Evolutionary conservation across 805 yeast genomes (phyloP).

Genomic region (Alloascoidea africana): DNA sequence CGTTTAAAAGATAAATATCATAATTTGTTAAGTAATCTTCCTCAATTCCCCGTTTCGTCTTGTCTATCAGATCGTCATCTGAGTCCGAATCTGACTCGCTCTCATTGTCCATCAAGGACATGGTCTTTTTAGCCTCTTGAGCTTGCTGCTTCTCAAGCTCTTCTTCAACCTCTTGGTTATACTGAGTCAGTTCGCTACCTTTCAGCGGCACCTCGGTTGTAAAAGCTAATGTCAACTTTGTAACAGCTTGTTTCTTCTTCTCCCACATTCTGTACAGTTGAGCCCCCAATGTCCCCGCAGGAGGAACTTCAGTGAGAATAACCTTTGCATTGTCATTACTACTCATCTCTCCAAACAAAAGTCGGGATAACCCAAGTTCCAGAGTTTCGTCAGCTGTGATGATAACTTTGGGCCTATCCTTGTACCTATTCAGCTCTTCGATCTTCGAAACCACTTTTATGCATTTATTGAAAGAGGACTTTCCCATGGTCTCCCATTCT

Average conservation of each 20-base stretch:
- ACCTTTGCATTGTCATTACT: slow-evolving; percentile 52
- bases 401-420: slow-evolving; percentile 59
- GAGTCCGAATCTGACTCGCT: slow-evolving; percentile 16
- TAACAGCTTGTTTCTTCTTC: slow-evolving; percentile 16
- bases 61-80: slow-evolving; percentile 11
- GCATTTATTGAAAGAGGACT: slow-evolving; percentile 66
- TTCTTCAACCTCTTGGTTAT: slow-evolving; percentile 10
- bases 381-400: slow-evolving; percentile 60
- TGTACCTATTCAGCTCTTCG: slow-evolving; percentile 24
- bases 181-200: slow-evolving; percentile 19
- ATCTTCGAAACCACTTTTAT: slow-evolving; percentile 39
- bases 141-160: slow-evolving; percentile 9
- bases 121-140: neutral
- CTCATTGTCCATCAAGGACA: slow-evolving; percentile 12
- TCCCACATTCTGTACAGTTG: slow-evolving; percentile 25
- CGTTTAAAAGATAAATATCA: slow-evolving; percentile 34
- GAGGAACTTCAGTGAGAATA: slow-evolving; percentile 56
- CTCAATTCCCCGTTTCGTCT: neutral
- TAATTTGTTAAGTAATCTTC: slow-evolving; percentile 13
- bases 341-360: slow-evolving; percentile 30
- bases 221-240: slow-evolving; percentile 8
- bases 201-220: slow-evolving; percentile 14
- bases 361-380: slow-evolving; percentile 41
- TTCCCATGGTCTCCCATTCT: slow-evolving; percentile 64
- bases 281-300: slow-evolving; percentile 29